phyloP scores from a whole-genome alignment of 768 basidiomycete species.

The Lactarius hatsudake region DNA sequence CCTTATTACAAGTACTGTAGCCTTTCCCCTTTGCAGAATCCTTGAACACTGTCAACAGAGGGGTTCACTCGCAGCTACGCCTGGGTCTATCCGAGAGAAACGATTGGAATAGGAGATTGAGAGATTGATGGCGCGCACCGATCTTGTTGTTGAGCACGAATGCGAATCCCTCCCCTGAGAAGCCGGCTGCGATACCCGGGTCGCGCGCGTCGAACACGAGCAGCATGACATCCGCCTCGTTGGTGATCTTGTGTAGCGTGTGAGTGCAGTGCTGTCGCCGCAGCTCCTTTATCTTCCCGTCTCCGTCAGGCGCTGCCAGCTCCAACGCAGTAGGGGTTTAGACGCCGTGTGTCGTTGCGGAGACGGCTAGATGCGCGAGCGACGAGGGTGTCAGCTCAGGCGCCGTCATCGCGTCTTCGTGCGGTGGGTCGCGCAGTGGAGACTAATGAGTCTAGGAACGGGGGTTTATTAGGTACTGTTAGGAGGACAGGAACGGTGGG shows the following conservation, averaged over 20 bases:
- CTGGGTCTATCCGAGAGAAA: slow-evolving; percentile 57
- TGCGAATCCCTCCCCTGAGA: slow-evolving; percentile 76
- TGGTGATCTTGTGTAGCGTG: slow-evolving; percentile 86
- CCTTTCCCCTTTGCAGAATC: too few relatives aligned
- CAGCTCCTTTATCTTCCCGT: slow-evolving; percentile 63
- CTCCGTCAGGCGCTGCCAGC: slow-evolving; percentile 18
- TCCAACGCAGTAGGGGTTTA: slow-evolving; percentile 36
- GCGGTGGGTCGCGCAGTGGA: slow-evolving; percentile 22
- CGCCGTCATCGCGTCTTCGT: slow-evolving; percentile 65
- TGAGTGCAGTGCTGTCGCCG: slow-evolving; percentile 67
- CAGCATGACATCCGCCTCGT: slow-evolving; percentile 87
- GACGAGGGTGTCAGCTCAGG: slow-evolving; percentile 68
- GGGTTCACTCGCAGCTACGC: slow-evolving; percentile 49
- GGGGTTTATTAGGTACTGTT: too few relatives aligned
- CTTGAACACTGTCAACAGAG: too few relatives aligned
- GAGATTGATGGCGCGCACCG: slow-evolving; percentile 48
- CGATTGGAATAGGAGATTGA: neutral
- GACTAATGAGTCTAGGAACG: neutral
- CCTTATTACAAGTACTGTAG: too few relatives aligned
- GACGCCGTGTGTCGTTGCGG: slow-evolving; percentile 29
- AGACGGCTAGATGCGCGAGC: slow-evolving; percentile 47
- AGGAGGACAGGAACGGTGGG: neutral
- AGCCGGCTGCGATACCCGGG: slow-evolving; percentile 61
- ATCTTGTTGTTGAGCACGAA: slow-evolving; percentile 98
- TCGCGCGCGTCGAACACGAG: slow-evolving; percentile 65